Evolutionary conservation across 495 filamentous ascomycete genomes (phyloP).

Genomic region (Xylaria cubensis): DNA sequence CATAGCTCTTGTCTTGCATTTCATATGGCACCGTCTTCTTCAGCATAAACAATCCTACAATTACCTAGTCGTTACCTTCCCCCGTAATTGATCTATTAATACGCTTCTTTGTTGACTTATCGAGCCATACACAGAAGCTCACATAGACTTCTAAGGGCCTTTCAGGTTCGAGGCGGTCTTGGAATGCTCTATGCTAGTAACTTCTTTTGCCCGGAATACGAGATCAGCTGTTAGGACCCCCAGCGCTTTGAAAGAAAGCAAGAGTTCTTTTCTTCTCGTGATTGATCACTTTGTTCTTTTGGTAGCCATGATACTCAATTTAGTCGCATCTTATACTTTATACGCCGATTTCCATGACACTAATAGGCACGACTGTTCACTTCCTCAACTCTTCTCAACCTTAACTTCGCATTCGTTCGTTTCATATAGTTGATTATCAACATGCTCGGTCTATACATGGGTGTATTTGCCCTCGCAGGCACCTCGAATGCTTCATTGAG

Average conservation of each 20-base stretch:
- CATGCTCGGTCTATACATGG: slow-evolving; percentile 10
- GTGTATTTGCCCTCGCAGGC: slow-evolving; percentile 13
- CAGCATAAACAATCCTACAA: neutral
- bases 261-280: neutral
- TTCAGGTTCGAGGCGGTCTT: neutral
- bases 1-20: neutral
- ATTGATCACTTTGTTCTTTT: neutral
- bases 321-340: neutral
- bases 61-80: too few relatives aligned
- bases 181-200: neutral
- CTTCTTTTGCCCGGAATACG: neutral
- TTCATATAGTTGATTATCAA: neutral
- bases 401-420: slow-evolving; percentile 10
- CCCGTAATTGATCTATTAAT: neutral
- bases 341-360: neutral
- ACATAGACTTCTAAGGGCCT: neutral
- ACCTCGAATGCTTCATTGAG: slow-evolving; percentile 4
- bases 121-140: neutral
- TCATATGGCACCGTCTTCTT: neutral
- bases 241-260: neutral
- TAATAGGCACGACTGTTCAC: neutral
- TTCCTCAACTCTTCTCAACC: neutral
- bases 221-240: neutral
- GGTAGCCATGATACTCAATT: neutral
- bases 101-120: neutral